phyloP scores from a whole-genome alignment of 1,284 basidiomycete genomes.

The Apiotrichum mycotoxinovorans region DNA sequence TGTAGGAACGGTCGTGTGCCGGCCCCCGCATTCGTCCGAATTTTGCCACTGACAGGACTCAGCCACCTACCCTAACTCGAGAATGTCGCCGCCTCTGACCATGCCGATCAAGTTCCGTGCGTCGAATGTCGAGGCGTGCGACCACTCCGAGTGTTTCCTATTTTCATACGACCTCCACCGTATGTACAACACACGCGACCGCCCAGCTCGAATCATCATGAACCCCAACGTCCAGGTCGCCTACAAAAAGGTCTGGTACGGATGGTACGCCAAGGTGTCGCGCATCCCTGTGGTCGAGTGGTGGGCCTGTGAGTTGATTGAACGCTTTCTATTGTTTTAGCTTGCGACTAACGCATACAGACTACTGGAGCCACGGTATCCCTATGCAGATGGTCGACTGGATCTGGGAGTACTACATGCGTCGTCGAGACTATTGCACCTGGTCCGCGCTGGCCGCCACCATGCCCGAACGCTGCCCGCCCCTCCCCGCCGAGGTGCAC shows the following conservation, averaged over 20 bases:
- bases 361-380: constrained; percentile 28
- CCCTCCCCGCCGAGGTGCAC: constrained; percentile 15
- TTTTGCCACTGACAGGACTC: constrained; percentile 20
- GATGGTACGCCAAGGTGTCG: constrained; percentile 55
- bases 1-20: no score
- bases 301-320: constrained; percentile 51
- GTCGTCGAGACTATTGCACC: constrained; percentile 33
- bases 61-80: constrained; percentile 36
- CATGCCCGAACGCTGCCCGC: constrained; percentile 26
- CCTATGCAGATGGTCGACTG: constrained; percentile 26
- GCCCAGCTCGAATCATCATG: constrained; percentile 51
- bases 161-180: constrained; percentile 59
- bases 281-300: constrained; percentile 53
- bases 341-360: no score
- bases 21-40: no score
- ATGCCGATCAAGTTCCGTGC: constrained; percentile 54
- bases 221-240: constrained; percentile 53
- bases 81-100: constrained; percentile 45
- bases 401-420: constrained; percentile 22
- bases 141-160: constrained; percentile 58
- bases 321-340: no score
- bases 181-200: constrained; percentile 46
- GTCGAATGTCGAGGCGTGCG: constrained; percentile 53
- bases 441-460: constrained; percentile 26
- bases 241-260: constrained; percentile 52